Evolutionary conservation across 2,329 filamentous ascomycete species (phyloP).

Genomic region (Aspergillus cejpii): DNA sequence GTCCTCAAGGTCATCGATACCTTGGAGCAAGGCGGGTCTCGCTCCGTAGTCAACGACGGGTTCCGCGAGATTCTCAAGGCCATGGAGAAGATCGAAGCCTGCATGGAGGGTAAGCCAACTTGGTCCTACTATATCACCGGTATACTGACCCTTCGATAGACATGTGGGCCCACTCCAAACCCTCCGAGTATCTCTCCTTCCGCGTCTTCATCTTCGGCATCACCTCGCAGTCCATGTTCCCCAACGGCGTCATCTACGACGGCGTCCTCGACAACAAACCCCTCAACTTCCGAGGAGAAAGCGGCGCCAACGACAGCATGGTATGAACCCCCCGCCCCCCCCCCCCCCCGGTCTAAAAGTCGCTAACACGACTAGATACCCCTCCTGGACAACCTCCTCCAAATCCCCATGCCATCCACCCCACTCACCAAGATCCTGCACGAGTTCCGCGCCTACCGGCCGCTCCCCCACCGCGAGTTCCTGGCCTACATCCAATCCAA

Average conservation of each 20-base stretch:
- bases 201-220: slow-evolving; percentile 97
- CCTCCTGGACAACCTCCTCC: slow-evolving; percentile 77
- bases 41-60: slow-evolving; percentile 57
- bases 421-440: slow-evolving; percentile 80
- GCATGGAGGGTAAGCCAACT: slow-evolving; percentile 63
- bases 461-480: slow-evolving; percentile 81
- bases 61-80: slow-evolving; percentile 56
- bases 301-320: slow-evolving; percentile 91
- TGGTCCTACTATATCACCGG: neutral
- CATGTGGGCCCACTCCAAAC: slow-evolving; percentile 89
- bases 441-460: slow-evolving; percentile 85
- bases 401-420: slow-evolving; percentile 81
- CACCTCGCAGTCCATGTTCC: slow-evolving; percentile 89
- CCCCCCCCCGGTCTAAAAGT: neutral
- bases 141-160: slow-evolving; percentile 32
- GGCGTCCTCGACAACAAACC: slow-evolving; percentile 66
- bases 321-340: slow-evolving; percentile 33
- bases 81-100: slow-evolving; percentile 63
- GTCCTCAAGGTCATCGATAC: slow-evolving; percentile 60
- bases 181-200: slow-evolving; percentile 78
- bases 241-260: slow-evolving; percentile 82
- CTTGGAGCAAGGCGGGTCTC: slow-evolving; percentile 44
- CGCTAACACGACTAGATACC: slow-evolving; percentile 52
- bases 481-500: slow-evolving; percentile 61
- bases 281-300: slow-evolving; percentile 81